Evolutionary conservation across 768 basidiomycete genomes (phyloP).

Genomic region (Saitozyma podzolica): DNA sequence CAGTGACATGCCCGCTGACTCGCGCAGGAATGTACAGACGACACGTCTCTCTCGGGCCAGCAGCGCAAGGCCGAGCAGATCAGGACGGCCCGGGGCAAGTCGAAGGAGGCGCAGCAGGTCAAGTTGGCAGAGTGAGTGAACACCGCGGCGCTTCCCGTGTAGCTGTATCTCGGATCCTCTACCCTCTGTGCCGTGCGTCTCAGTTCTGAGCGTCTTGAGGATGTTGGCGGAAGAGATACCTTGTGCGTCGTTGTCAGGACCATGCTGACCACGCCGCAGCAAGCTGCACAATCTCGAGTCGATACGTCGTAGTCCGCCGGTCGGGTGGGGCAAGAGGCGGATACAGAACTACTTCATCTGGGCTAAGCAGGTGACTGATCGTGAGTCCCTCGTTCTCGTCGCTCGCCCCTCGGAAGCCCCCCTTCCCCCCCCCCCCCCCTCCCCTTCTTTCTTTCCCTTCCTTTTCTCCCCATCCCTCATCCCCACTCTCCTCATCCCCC

Average conservation of each 20-base stretch:
- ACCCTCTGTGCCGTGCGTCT: background rate
- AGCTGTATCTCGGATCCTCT: background rate
- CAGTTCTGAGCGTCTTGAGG: no score
- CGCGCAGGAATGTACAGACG: constrained; percentile 47
- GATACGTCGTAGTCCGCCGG: constrained; percentile 46
- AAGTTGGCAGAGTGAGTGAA: constrained; percentile 49
- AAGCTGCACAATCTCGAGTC: constrained; percentile 51
- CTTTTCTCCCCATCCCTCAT: no score
- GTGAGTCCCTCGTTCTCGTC: constrained; percentile 15
- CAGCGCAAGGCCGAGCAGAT: constrained; percentile 44
- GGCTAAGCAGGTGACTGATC: constrained; percentile 47
- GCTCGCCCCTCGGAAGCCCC: no score
- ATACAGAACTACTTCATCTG: constrained; percentile 50
- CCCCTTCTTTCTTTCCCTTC: no score
- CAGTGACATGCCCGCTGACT: background rate
- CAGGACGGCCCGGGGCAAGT: constrained; percentile 41
- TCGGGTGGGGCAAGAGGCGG: constrained; percentile 45
- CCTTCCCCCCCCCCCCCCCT: no score
- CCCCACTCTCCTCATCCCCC: no score
- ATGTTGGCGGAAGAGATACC: no score
- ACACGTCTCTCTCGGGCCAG: constrained; percentile 30
- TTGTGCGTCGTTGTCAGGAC: no score
- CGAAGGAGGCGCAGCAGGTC: constrained; percentile 47
- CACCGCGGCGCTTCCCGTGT: background rate
- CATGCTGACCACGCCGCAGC: constrained; percentile 16